Conservation (phyloP, 164 flowering plant species). For the Berberis thunbergii region DNA sequence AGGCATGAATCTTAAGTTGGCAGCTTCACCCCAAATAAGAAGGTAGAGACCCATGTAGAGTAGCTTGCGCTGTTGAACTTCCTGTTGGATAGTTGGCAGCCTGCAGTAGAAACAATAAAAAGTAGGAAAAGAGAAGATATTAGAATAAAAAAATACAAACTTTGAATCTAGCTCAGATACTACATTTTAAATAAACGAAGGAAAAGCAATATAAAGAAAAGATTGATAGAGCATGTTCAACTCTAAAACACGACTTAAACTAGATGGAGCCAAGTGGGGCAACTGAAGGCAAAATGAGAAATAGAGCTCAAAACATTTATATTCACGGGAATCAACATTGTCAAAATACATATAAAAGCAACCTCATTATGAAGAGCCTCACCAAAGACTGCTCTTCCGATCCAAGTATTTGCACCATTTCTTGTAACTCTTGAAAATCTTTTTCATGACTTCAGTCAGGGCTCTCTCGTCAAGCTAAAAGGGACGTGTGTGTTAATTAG, state of each 20-base stretch:
- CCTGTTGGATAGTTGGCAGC: constrained; percentile 97
- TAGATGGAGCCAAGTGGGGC: too few species aligned
- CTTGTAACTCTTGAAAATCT: constrained; percentile 91
- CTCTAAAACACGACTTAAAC: neutral
- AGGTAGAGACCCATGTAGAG: constrained; percentile 91
- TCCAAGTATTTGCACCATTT: constrained; percentile 96
- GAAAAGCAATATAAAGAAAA: neutral
- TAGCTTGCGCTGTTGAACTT: constrained; percentile 90
- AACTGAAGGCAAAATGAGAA: too few species aligned
- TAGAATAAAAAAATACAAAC: neutral
- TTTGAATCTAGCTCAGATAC: neutral
- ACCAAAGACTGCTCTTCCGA: constrained; percentile 98
- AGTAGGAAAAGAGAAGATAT: neutral
- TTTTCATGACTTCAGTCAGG: constrained; percentile 90
- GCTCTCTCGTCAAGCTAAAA: constrained; percentile 92
- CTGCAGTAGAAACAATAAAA: constrained; percentile 25
- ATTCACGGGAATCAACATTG: too few species aligned
- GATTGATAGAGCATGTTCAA: too few species aligned
- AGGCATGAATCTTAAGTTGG: constrained; percentile 97
- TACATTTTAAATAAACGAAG: neutral
- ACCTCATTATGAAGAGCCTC: constrained; percentile 16
- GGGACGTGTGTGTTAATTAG: neutral
- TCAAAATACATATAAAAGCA: neutral
- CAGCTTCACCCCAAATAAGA: constrained; percentile 99
- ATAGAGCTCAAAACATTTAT: too few species aligned